A percentile compares a stretch with the other conserved stretches of the same genome.
These are phyloP conservation scores for Cystodermella granulosa DNA, from an alignment of 1,284 basidiomycete genomes.

Conservation along the genomic window DNA sequence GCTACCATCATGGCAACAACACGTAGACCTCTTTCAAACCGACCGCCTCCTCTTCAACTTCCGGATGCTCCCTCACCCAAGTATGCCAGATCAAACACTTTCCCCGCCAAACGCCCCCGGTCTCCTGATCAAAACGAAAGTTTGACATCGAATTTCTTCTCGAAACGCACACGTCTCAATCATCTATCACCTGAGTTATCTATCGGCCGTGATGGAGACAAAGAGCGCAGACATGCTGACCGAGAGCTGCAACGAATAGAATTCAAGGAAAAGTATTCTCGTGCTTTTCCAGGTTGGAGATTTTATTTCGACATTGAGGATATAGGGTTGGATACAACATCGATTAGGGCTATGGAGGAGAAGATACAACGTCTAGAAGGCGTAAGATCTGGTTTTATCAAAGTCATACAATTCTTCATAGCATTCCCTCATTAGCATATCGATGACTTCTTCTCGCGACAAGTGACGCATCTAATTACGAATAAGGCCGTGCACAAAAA, in stretches of 20 bases:
- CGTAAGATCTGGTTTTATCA: conserved; percentile 46
- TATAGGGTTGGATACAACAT: conserved; percentile 46
- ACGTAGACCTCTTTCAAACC: conserved; percentile 40
- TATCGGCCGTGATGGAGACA: conserved; percentile 19
- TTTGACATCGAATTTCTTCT: conserved; percentile 31
- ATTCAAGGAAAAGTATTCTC: conserved; percentile 79
- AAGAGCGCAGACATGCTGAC: conserved; percentile 40
- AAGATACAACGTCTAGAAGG: conserved; percentile 68
- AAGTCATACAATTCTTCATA: too few relatives aligned
- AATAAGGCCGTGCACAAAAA: too few relatives aligned
- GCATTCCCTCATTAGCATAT: conserved; percentile 10
- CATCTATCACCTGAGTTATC: conserved; percentile 6
- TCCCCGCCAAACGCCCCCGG: conserved; percentile 53
- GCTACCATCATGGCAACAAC: conserved; percentile 38
- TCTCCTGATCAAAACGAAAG: conserved; percentile 56
- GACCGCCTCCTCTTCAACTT: conserved; percentile 23
- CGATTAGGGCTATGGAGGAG: conserved; percentile 47
- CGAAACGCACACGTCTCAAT: conserved; percentile 35
- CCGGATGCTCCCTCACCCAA: conserved; percentile 31
- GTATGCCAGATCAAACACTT: conserved; percentile 29
- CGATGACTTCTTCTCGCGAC: conserved; percentile 74
- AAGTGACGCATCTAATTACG: conserved; percentile 84
- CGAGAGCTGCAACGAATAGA: conserved; percentile 62
- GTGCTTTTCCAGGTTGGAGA: conserved; percentile 76
- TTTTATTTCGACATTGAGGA: conserved; percentile 82